These are phyloP conservation scores for Quercus cerris DNA, from an alignment of 306 rosid species.

Conservation along the genomic window DNA sequence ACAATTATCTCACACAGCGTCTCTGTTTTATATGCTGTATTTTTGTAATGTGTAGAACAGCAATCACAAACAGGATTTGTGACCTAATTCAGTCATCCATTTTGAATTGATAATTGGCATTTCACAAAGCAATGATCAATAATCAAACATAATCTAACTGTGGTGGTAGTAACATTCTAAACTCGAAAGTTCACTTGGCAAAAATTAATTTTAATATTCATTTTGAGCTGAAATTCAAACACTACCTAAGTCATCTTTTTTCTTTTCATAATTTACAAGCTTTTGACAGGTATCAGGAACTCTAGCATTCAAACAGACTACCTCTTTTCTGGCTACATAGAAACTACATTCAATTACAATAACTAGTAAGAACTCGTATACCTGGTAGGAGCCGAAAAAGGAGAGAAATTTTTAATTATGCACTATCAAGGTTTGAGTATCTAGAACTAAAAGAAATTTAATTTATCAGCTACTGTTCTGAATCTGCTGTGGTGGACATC, in stretches of 20 bases:
- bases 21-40: too few relatives aligned
- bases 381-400: neutral
- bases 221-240: neutral
- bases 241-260: neutral
- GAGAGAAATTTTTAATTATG: slow-evolving; percentile 12
- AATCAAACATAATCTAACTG: too few relatives aligned
- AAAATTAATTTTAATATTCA: neutral
- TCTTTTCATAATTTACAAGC: neutral
- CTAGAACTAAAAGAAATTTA: neutral
- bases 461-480: slow-evolving; percentile 56
- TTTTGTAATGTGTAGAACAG: too few relatives aligned
- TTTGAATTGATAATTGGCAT: too few relatives aligned
- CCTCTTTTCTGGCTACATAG: slow-evolving; percentile 9
- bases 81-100: too few relatives aligned
- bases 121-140: too few relatives aligned
- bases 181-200: neutral
- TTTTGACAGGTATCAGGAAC: neutral
- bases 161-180: neutral
- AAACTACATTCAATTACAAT: neutral
- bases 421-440: neutral
- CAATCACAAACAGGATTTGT: too few relatives aligned
- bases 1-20: too few relatives aligned
- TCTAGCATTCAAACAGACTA: slow-evolving; percentile 2
- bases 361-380: slow-evolving; percentile 6
- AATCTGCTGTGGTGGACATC: slow-evolving; percentile 46